phyloP scores from a whole-genome alignment of 1,139 yeast species.

The Candida mesenterica region DNA sequence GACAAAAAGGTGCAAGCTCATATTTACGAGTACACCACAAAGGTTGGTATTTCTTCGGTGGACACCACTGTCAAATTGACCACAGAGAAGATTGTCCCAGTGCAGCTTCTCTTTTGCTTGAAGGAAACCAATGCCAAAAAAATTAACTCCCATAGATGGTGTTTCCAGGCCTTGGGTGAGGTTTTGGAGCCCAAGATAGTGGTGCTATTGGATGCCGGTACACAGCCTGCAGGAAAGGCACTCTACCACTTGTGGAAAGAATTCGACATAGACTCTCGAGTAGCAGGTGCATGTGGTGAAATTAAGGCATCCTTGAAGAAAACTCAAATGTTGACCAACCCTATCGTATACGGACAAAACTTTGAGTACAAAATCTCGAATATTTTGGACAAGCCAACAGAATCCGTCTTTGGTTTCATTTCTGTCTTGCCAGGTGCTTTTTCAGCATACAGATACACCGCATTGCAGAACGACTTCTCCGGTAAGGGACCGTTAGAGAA shows the following conservation, averaged over 20 bases:
- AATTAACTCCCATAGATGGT: slow-evolving; percentile 52
- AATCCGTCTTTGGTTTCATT: slow-evolving; percentile 46
- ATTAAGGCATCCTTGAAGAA: slow-evolving; percentile 44
- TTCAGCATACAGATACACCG: slow-evolving; percentile 43
- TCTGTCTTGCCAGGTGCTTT: slow-evolving; percentile 50
- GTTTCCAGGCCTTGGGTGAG: slow-evolving; percentile 49
- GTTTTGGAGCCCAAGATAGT: slow-evolving; percentile 45
- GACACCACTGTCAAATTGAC: slow-evolving; percentile 48
- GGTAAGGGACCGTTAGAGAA: slow-evolving; percentile 49
- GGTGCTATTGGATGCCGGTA: slow-evolving; percentile 47
- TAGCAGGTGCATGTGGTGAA: slow-evolving; percentile 54
- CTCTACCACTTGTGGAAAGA: slow-evolving; percentile 50
- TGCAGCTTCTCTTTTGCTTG: slow-evolving; percentile 46
- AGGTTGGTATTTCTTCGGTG: slow-evolving; percentile 47
- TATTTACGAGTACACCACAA: slow-evolving; percentile 47
- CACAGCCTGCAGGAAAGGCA: slow-evolving; percentile 47
- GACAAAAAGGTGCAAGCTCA: slow-evolving; percentile 48
- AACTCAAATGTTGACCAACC: slow-evolving; percentile 42
- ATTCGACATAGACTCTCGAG: slow-evolving; percentile 46
- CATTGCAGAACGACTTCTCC: slow-evolving; percentile 42
- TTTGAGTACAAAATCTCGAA: slow-evolving; percentile 48
- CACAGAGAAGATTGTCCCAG: slow-evolving; percentile 49
- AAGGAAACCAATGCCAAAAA: slow-evolving; percentile 49
- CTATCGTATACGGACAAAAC: slow-evolving; percentile 48
- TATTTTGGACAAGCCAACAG: slow-evolving; percentile 47